A percentile compares a stretch with the other conserved stretches of the same genome.
These are phyloP conservation scores for Fusarium scirpi DNA, from an alignment of 2,329 filamentous ascomycete species.

Conservation along the genomic window DNA sequence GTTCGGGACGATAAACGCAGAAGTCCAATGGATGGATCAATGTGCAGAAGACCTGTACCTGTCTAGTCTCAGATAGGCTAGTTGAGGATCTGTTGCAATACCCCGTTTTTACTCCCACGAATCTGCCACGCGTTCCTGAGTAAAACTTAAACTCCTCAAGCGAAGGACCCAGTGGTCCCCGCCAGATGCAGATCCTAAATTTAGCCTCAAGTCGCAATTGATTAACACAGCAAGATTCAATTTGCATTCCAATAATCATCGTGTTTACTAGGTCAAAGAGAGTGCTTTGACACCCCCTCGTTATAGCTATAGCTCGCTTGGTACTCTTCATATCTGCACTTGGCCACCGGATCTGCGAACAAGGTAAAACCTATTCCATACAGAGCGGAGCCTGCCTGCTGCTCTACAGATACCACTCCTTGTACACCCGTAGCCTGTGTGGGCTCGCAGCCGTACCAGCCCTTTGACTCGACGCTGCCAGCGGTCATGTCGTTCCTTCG, in stretches of 20 bases:
- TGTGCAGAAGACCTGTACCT: background rate
- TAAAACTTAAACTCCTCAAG: slow-evolving; percentile 17
- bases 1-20: background rate
- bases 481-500: slow-evolving; percentile 20
- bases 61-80: slow-evolving; percentile 19
- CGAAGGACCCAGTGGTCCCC: slow-evolving; percentile 6
- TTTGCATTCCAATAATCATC: slow-evolving; percentile 46
- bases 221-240: background rate
- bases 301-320: slow-evolving; percentile 37
- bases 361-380: slow-evolving; percentile 22
- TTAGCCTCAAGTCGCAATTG: slow-evolving; percentile 9
- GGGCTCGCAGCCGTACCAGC: slow-evolving; percentile 16
- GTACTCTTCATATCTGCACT: slow-evolving; percentile 36
- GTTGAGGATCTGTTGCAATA: slow-evolving; percentile 29
- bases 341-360: slow-evolving; percentile 27
- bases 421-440: background rate
- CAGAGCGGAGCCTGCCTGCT: slow-evolving; percentile 20
- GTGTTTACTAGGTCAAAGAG: slow-evolving; percentile 41
- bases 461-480: slow-evolving; percentile 22
- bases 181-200: slow-evolving; percentile 16
- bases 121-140: slow-evolving; percentile 32
- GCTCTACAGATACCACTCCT: slow-evolving; percentile 22
- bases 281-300: slow-evolving; percentile 26
- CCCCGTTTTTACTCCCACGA: slow-evolving; percentile 18
- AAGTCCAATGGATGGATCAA: background rate